Percentiles rank a stretch among this genome's conserved stretches.
These are phyloP conservation scores for Acacia pycnantha DNA, from an alignment of 331 rosid genomes.

Conservation along the genomic window DNA sequence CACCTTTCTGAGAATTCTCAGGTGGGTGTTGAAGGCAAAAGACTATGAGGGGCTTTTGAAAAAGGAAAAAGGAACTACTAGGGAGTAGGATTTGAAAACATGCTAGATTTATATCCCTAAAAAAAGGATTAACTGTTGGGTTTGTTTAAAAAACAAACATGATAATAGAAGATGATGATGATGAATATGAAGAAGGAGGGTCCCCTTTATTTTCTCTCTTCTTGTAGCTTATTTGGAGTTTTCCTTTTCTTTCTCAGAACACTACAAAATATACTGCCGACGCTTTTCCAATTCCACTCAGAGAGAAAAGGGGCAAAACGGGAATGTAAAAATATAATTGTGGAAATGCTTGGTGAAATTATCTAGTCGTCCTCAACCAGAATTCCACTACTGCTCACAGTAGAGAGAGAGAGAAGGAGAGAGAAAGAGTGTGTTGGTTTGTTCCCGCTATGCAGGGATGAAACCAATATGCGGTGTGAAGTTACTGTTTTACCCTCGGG, in stretches of 20 bases:
- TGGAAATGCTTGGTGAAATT: constrained; percentile 41
- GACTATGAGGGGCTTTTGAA: neutral
- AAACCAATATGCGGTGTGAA: neutral
- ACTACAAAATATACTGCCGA: constrained; percentile 53
- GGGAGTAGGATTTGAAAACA: constrained; percentile 26
- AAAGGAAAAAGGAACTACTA: neutral
- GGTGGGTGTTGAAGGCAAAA: constrained; percentile 31
- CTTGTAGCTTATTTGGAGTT: constrained; percentile 30
- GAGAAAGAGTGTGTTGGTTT: constrained; percentile 1
- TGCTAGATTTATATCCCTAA: constrained; percentile 13
- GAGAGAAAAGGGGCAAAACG: constrained; percentile 32
- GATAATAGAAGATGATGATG: neutral
- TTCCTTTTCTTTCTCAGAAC: constrained; percentile 27
- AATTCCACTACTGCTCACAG: constrained; percentile 29
- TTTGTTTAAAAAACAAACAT: constrained; percentile 15
- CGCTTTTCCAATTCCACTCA: constrained; percentile 21
- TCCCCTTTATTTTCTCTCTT: constrained; percentile 13
- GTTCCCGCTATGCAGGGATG: constrained; percentile 36
- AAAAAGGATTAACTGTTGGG: constrained; percentile 5
- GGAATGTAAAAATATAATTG: constrained; percentile 10
- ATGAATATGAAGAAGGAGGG: neutral
- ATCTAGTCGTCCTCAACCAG: constrained; percentile 22
- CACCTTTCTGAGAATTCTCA: constrained; percentile 37
- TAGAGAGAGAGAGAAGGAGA: neutral
- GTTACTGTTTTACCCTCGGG: constrained; percentile 29